These are phyloP conservation scores for Leptomonas pyrrhocoris DNA, from an alignment of 208 protist genomes.

Conservation along the genomic window DNA sequence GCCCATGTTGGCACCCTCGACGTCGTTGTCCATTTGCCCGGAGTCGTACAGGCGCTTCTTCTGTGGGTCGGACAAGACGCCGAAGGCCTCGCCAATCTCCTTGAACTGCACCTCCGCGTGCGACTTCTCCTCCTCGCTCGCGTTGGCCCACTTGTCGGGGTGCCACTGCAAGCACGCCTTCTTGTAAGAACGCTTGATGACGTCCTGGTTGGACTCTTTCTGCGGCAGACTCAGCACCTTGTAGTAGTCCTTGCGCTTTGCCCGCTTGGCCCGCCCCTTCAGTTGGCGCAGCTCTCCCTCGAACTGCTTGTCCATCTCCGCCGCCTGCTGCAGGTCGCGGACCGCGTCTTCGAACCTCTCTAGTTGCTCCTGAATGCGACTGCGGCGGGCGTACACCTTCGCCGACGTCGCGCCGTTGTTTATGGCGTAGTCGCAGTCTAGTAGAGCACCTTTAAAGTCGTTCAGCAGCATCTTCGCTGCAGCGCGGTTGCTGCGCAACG, in stretches of 20 bases:
- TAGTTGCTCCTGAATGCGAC: slow-evolving; percentile 79
- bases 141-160: slow-evolving; percentile 92
- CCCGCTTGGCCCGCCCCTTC: slow-evolving; percentile 60
- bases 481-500: slow-evolving; percentile 89
- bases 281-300: slow-evolving; percentile 62
- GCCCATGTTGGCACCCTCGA: slow-evolving; percentile 58
- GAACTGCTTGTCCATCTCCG: slow-evolving; percentile 69
- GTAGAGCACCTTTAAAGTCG: slow-evolving; percentile 82
- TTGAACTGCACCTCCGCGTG: slow-evolving; percentile 90
- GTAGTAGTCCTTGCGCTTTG: slow-evolving; percentile 92
- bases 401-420: slow-evolving; percentile 79
- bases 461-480: slow-evolving; percentile 86
- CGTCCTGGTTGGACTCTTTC: slow-evolving; percentile 67
- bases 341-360: slow-evolving; percentile 88
- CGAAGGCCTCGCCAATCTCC: slow-evolving; percentile 85
- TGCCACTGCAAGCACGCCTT: slow-evolving; percentile 90
- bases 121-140: slow-evolving; percentile 69
- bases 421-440: slow-evolving; percentile 93
- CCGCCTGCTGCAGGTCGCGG: slow-evolving; percentile 86
- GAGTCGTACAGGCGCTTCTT: slow-evolving; percentile 92
- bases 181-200: slow-evolving; percentile 88
- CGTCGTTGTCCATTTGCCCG: slow-evolving; percentile 87
- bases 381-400: slow-evolving; percentile 90
- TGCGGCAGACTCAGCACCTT: slow-evolving; percentile 80
- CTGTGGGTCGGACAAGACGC: slow-evolving; percentile 83